phyloP scores from a whole-genome alignment of 192 early-diverging fungal species.

The Podila minutissima region DNA sequence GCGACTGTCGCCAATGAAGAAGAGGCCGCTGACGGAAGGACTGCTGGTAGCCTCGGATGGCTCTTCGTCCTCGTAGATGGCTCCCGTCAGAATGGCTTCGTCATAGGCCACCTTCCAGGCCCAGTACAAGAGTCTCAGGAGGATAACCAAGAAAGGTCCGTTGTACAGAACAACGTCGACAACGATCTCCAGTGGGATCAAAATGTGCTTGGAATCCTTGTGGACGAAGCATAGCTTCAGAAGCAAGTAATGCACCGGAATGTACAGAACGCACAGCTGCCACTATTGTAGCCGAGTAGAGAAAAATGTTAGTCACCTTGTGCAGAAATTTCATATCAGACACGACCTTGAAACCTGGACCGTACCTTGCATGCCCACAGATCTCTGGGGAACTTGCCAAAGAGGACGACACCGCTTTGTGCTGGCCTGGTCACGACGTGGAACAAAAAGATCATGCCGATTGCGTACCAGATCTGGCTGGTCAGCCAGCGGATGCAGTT shows the following conservation, averaged over 20 bases:
- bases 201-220: slow-evolving; percentile 28
- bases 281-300: slow-evolving; percentile 16
- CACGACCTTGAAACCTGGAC: not conserved
- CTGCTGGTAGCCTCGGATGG: not conserved
- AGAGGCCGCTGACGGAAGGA: slow-evolving; percentile 2
- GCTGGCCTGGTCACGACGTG: slow-evolving; percentile 50
- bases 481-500: slow-evolving; percentile 48
- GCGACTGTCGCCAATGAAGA: slow-evolving; percentile 20
- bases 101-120: slow-evolving; percentile 52
- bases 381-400: slow-evolving; percentile 43
- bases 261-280: slow-evolving; percentile 36
- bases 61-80: slow-evolving; percentile 34
- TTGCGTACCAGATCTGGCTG: slow-evolving; percentile 50
- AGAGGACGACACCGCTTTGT: slow-evolving; percentile 41
- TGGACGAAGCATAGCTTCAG: slow-evolving; percentile 31
- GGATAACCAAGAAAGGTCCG: slow-evolving; percentile 34
- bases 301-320: not conserved
- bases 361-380: slow-evolving; percentile 47
- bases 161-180: slow-evolving; percentile 50
- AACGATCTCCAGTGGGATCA: slow-evolving; percentile 45
- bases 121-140: slow-evolving; percentile 33
- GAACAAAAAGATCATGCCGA: slow-evolving; percentile 50
- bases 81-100: slow-evolving; percentile 47
- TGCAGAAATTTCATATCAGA: not conserved
- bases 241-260: slow-evolving; percentile 39